Evolutionary conservation across 768 basidiomycete species (phyloP), one percentile per base, ranked within the genome.

Genomic region (Leucocoprinus birnbaumii): DNA sequence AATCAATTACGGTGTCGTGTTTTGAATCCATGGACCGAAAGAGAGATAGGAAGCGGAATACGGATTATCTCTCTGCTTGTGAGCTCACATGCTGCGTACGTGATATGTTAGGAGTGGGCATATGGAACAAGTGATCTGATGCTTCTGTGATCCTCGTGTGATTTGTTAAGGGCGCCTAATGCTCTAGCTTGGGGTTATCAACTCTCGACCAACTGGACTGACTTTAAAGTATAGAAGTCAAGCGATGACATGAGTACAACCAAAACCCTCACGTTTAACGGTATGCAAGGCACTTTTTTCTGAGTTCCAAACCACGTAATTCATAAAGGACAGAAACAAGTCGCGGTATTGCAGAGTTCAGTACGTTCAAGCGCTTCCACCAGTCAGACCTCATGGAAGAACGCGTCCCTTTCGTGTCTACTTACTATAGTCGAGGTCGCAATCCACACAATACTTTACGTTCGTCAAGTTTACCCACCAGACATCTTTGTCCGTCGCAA

Each of bases 391-490:
- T 40, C 26, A 47, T 7, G 41, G 13, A 26, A 38, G 6, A 38
- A 38, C 31, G 31, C 46, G 21, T 41, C 47, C 56, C 49, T 22
- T 6, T 25, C 34, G 10, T 31, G 16, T 51, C 14, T 40, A 38
- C 24, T 45, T 43, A 44, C 38, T 14, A 34, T 63, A 98, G 96
- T 98, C 61, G 96, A 98, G 66, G 90, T 95, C 26, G 91, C 91
- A 9, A 86, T 97, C 57, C 95, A 98, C 65, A 87, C 87, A 3
- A 92, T 98, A 58, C 80, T 98, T 4, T 97, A 91, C 64, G 84
- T 94, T 25, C 86, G 96, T 18, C 87, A 90, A 61, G 78, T 98
- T 48, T 98, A 98, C 63, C 96, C 95, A 0, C 76, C 87, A 41
- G 90, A 91, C 53, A 77, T 97, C 18, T 98, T 98, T 66, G 78